phyloP scores from a whole-genome alignment of 306 rosid species.

The Cyamopsis tetragonoloba region DNA sequence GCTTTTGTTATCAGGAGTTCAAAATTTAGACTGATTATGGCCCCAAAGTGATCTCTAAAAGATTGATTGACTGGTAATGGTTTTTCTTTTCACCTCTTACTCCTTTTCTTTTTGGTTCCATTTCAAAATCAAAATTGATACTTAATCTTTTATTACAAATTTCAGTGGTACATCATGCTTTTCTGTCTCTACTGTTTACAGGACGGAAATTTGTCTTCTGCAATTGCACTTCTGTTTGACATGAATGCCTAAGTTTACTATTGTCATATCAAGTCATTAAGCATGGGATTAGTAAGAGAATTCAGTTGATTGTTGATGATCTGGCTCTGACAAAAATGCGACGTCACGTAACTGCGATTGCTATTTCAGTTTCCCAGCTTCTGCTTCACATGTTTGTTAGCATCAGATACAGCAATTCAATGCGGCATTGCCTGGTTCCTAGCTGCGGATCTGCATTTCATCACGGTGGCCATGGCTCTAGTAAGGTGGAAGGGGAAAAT shows the following conservation, averaged over 20 bases:
- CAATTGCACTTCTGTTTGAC: not conserved
- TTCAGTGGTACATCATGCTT: not conserved
- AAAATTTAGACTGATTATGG: conserved; percentile 10
- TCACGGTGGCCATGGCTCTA: not conserved
- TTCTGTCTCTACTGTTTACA: not conserved
- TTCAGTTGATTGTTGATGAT: not conserved
- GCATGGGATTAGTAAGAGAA: not conserved
- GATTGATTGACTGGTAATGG: conserved; percentile 20
- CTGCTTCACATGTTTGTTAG: conserved; percentile 6
- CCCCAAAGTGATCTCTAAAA: conserved; percentile 9
- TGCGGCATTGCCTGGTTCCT: not conserved
- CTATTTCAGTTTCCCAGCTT: not conserved
- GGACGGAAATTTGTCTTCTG: not conserved
- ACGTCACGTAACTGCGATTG: not conserved
- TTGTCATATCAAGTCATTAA: not conserved
- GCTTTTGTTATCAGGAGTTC: conserved; percentile 13
- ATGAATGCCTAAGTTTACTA: not conserved
- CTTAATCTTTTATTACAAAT: not conserved
- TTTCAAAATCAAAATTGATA: conserved; percentile 14
- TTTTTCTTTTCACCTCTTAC: not conserved
- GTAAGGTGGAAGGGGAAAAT: not conserved
- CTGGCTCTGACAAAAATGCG: not conserved
- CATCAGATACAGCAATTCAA: conserved; percentile 10
- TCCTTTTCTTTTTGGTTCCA: not conserved
- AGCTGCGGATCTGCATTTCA: not conserved